Conservation (phyloP, 371 early-diverging fungal genomes). For the Syncephalis plumigaleata region DNA sequence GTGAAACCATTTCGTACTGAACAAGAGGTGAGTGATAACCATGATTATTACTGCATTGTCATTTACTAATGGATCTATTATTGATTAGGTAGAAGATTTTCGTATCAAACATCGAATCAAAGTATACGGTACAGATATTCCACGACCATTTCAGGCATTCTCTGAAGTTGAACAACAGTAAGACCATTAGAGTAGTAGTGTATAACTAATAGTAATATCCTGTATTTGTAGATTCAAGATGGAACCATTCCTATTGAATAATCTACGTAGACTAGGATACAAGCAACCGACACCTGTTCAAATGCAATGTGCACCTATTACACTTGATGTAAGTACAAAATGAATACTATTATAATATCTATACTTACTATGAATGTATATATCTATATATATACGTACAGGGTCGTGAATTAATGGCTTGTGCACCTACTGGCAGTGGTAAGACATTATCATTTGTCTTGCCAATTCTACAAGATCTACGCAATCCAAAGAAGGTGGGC, state of each 20-base stretch:
- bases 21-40: too few relatives aligned
- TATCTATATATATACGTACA: constrained; percentile 7
- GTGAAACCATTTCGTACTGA: too few relatives aligned
- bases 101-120: constrained; percentile 61
- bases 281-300: constrained; percentile 93
- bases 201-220: background rate
- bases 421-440: constrained; percentile 96
- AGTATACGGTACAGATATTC: constrained; percentile 73
- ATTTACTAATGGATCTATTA: background rate
- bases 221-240: constrained; percentile 31
- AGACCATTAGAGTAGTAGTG: constrained; percentile 1
- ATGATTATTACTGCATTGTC: too few relatives aligned
- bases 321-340: constrained; percentile 33
- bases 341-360: background rate
- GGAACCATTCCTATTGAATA: constrained; percentile 40
- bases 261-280: constrained; percentile 42
- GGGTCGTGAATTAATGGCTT: constrained; percentile 79
- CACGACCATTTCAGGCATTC: constrained; percentile 68
- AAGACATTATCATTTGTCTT: constrained; percentile 95
- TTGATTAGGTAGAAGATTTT: constrained; percentile 16
- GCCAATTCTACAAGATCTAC: constrained; percentile 75
- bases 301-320: constrained; percentile 78
- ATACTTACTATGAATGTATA: too few relatives aligned
- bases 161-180: constrained; percentile 43
- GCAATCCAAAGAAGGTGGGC: constrained; percentile 51